Evolutionary conservation across 371 early-diverging fungal species (phyloP).

Genomic region (Parasitella parasitica): DNA sequence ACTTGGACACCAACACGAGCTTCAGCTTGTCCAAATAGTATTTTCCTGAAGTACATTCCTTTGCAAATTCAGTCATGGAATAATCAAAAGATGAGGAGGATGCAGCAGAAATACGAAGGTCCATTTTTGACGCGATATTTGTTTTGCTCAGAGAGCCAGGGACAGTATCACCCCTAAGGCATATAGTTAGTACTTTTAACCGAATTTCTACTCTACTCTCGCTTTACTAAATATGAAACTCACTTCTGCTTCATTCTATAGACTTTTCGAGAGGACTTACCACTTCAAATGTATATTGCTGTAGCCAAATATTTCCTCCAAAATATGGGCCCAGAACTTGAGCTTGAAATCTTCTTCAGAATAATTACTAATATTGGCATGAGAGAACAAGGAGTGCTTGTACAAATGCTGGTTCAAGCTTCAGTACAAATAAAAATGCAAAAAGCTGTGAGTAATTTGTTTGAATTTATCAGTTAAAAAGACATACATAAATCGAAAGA

Average conservation of each 20-base stretch:
- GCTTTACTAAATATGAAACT: not conserved
- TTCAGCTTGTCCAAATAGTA: constrained; percentile 16
- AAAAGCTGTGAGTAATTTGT: not conserved
- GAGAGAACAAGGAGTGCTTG: not conserved
- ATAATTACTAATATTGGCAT: constrained; percentile 9
- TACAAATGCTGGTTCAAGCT: constrained; percentile 2
- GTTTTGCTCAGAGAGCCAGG: constrained; percentile 15
- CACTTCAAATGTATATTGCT: constrained; percentile 9
- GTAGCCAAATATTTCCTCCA: constrained; percentile 12
- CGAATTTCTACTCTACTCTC: constrained; percentile 7
- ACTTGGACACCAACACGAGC: constrained; percentile 9
- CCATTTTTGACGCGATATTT: constrained; percentile 11
- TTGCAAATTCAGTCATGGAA: constrained; percentile 12
- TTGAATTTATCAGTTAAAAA: not conserved
- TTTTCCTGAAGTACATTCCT: constrained; percentile 11
- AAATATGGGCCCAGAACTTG: constrained; percentile 5
- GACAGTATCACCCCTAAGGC: constrained; percentile 15
- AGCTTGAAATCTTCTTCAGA: constrained; percentile 16
- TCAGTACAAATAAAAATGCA: constrained; percentile 4
- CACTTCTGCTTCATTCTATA: constrained; percentile 7
- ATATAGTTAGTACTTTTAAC: constrained; percentile 10
- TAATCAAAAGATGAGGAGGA: constrained; percentile 5
- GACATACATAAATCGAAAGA: constrained; percentile 12
- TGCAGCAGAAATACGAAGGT: constrained; percentile 2
- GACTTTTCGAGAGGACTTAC: not conserved